Conservation (phyloP, 2,329 filamentous ascomycete genomes). For the Ceratocystis cubensis region DNA sequence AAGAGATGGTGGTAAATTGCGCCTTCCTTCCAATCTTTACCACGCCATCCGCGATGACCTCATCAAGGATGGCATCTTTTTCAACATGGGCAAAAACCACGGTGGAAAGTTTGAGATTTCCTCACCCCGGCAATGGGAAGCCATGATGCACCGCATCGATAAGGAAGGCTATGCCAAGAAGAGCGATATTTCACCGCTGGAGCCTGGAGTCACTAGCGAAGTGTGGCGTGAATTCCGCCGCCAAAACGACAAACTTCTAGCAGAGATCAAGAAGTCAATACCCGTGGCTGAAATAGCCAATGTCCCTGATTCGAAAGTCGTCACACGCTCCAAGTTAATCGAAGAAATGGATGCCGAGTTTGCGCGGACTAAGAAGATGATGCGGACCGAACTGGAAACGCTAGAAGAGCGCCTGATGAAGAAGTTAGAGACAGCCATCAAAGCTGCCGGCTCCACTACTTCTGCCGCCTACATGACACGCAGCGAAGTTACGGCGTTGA, state of each 20-base stretch:
- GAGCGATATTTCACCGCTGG: slow-evolving; percentile 6
- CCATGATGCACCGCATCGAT: slow-evolving; percentile 33
- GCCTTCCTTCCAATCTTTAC: slow-evolving; percentile 49
- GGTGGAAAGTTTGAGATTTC: slow-evolving; percentile 30
- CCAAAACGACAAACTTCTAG: slow-evolving; percentile 28
- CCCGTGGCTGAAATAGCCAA: slow-evolving; percentile 17
- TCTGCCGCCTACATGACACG: slow-evolving; percentile 28
- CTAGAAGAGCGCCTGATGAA: slow-evolving; percentile 29
- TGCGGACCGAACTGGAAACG: slow-evolving; percentile 32
- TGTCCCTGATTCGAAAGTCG: slow-evolving; percentile 27
- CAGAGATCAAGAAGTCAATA: slow-evolving; percentile 27
- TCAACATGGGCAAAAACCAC: slow-evolving; percentile 34
- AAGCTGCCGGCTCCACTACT: slow-evolving; percentile 3
- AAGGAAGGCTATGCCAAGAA: slow-evolving; percentile 25
- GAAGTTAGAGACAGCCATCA: slow-evolving; percentile 24
- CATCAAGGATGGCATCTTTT: slow-evolving; percentile 35
- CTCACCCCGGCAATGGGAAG: slow-evolving; percentile 37
- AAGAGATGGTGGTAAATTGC: slow-evolving; percentile 38
- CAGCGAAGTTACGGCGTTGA: slow-evolving; percentile 32
- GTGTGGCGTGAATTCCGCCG: slow-evolving; percentile 26
- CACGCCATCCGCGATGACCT: slow-evolving; percentile 47
- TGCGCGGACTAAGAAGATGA: slow-evolving; percentile 29
- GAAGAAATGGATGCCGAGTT: slow-evolving; percentile 32
- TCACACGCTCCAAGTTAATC: slow-evolving; percentile 40
- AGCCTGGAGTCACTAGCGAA: slow-evolving; percentile 28